phyloP scores from a whole-genome alignment of 2,329 filamentous ascomycete species.

The Fusarium nematophilum region DNA sequence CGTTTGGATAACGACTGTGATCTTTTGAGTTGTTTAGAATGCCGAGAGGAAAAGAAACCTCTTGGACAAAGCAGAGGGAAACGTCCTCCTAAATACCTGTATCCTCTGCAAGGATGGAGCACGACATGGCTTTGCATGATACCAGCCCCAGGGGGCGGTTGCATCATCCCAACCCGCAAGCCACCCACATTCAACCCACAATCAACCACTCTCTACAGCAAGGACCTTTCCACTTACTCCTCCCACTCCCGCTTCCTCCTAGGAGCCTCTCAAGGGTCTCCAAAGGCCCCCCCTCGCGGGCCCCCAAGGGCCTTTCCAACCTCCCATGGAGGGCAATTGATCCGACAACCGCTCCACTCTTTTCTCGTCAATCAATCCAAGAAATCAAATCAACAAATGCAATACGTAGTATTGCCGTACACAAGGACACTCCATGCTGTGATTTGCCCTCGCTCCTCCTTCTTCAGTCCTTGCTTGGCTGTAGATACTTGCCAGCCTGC shows the following conservation, averaged over 20 bases:
- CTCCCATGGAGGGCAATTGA: not conserved
- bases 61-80: constrained; percentile 20
- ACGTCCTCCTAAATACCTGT: constrained; percentile 36
- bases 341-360: not conserved
- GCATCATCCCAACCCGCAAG: constrained; percentile 38
- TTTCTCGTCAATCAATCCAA: not conserved
- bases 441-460: no score
- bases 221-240: no score
- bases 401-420: no score
- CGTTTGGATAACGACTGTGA: constrained; percentile 33
- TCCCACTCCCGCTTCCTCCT: no score
- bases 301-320: no score
- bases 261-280: constrained; percentile 23
- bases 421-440: no score
- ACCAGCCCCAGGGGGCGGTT: constrained; percentile 38
- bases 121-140: constrained; percentile 22
- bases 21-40: constrained; percentile 25
- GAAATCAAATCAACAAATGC: not conserved
- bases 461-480: no score
- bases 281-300: no score
- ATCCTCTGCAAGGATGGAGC: constrained; percentile 27
- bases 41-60: constrained; percentile 7
- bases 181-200: no score
- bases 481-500: no score
- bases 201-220: no score